Conservation (phyloP, 2,329 filamentous ascomycete species). For the Scytalidium sp. region DNA sequence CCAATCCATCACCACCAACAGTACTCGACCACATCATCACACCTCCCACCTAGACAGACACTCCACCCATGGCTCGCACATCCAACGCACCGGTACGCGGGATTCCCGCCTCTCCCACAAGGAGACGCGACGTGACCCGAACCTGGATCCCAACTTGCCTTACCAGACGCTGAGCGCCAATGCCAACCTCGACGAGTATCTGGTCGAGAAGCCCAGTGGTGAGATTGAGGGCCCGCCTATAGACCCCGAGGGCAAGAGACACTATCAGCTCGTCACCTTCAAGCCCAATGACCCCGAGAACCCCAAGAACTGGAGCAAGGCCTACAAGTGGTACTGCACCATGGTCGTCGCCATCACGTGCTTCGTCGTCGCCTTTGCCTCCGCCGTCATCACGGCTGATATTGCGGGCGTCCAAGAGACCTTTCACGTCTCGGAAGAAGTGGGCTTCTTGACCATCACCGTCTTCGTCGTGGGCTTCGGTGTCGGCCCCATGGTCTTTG, state of each 20-base stretch:
- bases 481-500: conserved; percentile 75
- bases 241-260: conserved; percentile 17
- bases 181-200: conserved; percentile 67
- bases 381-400: conserved; percentile 76
- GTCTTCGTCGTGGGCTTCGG: conserved; percentile 83
- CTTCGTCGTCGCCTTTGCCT: conserved; percentile 63
- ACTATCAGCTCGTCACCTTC: conserved; percentile 68
- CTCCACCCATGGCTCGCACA: conserved; percentile 7
- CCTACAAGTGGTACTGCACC: conserved; percentile 78
- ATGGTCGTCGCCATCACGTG: conserved; percentile 78
- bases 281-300: conserved; percentile 69
- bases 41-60: background rate
- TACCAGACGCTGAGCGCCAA: conserved; percentile 59
- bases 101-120: conserved; percentile 18
- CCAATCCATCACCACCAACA: background rate
- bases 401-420: conserved; percentile 59
- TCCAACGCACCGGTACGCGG: conserved; percentile 10
- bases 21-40: background rate
- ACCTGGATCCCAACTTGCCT: conserved; percentile 54
- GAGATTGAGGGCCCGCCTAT: conserved; percentile 42
- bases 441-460: conserved; percentile 68
- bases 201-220: conserved; percentile 57
- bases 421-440: conserved; percentile 69
- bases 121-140: conserved; percentile 19
- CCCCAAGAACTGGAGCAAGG: conserved; percentile 82